These are phyloP conservation scores for Calonectria montana DNA, from an alignment of 2,329 filamentous ascomycete genomes.

Conservation along the genomic window DNA sequence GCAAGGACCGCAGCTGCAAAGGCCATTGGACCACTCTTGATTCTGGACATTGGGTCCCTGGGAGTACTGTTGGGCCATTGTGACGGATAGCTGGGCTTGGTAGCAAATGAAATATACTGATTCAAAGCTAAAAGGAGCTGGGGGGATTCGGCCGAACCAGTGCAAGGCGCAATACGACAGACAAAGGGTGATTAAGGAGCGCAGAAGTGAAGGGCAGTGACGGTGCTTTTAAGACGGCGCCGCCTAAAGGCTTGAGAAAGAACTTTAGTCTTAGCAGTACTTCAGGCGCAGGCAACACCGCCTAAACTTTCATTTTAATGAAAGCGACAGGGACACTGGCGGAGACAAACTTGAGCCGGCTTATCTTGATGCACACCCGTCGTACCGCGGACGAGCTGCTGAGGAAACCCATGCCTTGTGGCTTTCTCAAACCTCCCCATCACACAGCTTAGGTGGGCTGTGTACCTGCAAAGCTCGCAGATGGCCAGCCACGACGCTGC, in stretches of 20 bases:
- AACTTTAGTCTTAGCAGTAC: constrained; percentile 24
- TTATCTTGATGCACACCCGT: constrained; percentile 22
- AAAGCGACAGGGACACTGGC: constrained; percentile 32
- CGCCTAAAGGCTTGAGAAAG: constrained; percentile 26
- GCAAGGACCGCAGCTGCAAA: constrained; percentile 56
- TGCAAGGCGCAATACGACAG: background rate
- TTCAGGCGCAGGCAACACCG: constrained; percentile 24
- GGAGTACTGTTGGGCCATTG: constrained; percentile 42
- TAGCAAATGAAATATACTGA: background rate
- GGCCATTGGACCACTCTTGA: constrained; percentile 51
- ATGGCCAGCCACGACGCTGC: constrained; percentile 17
- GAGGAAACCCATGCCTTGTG: background rate
- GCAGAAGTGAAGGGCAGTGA: background rate
- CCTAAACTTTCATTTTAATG: constrained; percentile 36
- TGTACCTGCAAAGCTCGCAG: constrained; percentile 27
- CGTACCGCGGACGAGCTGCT: constrained; percentile 6
- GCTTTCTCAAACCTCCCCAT: constrained; percentile 13
- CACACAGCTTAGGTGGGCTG: constrained; percentile 27
- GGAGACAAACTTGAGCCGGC: constrained; percentile 31
- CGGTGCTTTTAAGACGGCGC: constrained; percentile 13
- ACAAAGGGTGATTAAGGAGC: background rate
- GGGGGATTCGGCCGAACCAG: background rate
- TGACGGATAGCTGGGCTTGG: constrained; percentile 14
- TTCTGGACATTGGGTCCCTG: constrained; percentile 41
- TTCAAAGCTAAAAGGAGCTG: constrained; percentile 1